Evolutionary conservation across 345 rosid species (phyloP).

Genomic region (Jatropha curcas): DNA sequence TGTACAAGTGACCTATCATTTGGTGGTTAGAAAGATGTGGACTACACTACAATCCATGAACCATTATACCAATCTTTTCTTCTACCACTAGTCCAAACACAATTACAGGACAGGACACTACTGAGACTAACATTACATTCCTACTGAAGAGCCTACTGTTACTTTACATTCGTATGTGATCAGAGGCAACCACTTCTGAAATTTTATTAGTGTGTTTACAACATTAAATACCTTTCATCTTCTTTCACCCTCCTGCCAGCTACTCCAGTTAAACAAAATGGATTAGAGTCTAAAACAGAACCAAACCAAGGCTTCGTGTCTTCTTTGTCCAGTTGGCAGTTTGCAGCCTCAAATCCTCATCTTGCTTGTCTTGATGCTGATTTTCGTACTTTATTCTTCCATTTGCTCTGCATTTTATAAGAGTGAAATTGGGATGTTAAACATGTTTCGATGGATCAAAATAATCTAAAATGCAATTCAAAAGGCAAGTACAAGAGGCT

Average conservation of each 20-base stretch:
- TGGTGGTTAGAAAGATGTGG: slow-evolving; percentile 28
- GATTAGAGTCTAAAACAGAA: slow-evolving; percentile 15
- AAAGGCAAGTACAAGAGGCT: slow-evolving; percentile 72
- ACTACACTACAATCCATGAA: slow-evolving; percentile 20
- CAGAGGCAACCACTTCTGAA: slow-evolving; percentile 13
- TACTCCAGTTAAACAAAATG: slow-evolving; percentile 12
- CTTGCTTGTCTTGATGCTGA: slow-evolving; percentile 44
- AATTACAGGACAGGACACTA: slow-evolving; percentile 14
- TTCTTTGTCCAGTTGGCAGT: background rate
- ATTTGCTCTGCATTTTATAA: slow-evolving; percentile 62
- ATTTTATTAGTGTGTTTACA: slow-evolving; percentile 39
- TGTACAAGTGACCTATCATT: slow-evolving; percentile 33
- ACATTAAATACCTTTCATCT: slow-evolving; percentile 30
- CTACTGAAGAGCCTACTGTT: slow-evolving; percentile 26
- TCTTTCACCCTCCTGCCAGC: slow-evolving; percentile 17
- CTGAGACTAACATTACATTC: slow-evolving; percentile 18
- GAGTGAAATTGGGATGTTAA: background rate
- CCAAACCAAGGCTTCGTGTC: slow-evolving; percentile 12
- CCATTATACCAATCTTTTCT: slow-evolving; percentile 12
- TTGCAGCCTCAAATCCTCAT: slow-evolving; percentile 21
- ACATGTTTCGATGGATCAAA: background rate
- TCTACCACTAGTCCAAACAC: slow-evolving; percentile 19
- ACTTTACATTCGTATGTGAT: slow-evolving; percentile 33
- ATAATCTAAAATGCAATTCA: slow-evolving; percentile 15
- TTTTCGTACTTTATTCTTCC: slow-evolving; percentile 63